Evolutionary conservation across 179 eudicot genomes (phyloP), one percentile per base, ranked within the genome.

Genomic region (Actinidia chinensis): DNA sequence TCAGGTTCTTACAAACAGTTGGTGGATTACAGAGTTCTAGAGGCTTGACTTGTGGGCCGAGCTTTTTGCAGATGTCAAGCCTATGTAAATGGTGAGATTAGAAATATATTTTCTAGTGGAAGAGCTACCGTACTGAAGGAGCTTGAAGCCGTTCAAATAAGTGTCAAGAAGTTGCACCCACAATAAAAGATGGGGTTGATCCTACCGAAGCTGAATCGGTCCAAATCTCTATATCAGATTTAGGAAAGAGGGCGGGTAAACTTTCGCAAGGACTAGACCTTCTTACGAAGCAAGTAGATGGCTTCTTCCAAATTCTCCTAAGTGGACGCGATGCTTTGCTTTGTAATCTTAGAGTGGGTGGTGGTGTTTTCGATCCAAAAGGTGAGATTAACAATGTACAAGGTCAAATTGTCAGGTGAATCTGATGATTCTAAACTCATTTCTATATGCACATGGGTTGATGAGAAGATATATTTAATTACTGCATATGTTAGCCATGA

Each of bases 261-360:
- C 87, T 95, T 59, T 84, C 95, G 4, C 66, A 78, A 28, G 97
- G 95, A 44, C 76, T 95, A 23, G 95, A 95, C 86, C 81, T 80
- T 50, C 81, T 95, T 11, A 80, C 85, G 1, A 91, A 88, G 84
- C 92, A 91, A 80, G 91, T 90, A 22, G 98, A 93, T 70, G 80
- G 74, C 18, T 93, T 95, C 85, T 95, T 95, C 78, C 92, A 86
- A 58, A 88, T 91, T 69, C 85, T 93, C 81, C 78, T 95, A 63
- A 80, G 78, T 66, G 93, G 99, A 63, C 95, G 98, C 22, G 94
- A 90, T 74, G 91, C 99, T 8, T 82, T 95, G 85, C 93, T 95
- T 52, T 80, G 91, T 84, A 93, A 90, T 80, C 87, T 94, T 15
- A 88, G 94, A 81, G 81, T 82, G 67, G 86, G 85, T n/a, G 74